These are phyloP conservation scores for Pelargonium australe DNA, from an alignment of 441 rosid genomes.

Conservation along the genomic window DNA sequence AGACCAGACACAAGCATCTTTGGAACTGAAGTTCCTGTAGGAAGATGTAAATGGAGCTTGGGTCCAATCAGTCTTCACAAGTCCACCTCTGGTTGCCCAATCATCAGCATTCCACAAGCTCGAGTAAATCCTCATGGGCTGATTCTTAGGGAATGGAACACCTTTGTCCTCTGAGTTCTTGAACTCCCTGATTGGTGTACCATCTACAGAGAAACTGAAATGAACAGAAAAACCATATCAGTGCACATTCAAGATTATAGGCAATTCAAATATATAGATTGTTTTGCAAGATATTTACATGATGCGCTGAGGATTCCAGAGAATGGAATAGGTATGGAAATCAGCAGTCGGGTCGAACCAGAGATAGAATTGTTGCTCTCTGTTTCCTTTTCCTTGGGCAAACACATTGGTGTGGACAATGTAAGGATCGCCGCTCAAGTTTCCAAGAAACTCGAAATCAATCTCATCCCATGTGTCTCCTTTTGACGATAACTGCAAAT, in stretches of 20 bases:
- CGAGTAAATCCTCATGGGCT: constrained; percentile 29
- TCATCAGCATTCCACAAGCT: constrained; percentile 42
- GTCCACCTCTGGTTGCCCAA: constrained; percentile 46
- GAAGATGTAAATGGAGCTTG: constrained; percentile 30
- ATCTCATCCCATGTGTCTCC: constrained; percentile 25
- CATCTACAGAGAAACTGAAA: constrained; percentile 23
- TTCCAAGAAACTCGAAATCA: constrained; percentile 24
- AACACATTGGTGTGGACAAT: constrained; percentile 22
- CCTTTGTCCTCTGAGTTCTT: constrained; percentile 29
- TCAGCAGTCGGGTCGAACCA: constrained; percentile 26
- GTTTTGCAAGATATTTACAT: constrained; percentile 4
- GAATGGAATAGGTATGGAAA: constrained; percentile 24
- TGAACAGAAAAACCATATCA: background rate
- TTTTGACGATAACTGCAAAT: constrained; percentile 17
- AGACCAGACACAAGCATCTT: constrained; percentile 23
- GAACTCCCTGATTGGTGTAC: constrained; percentile 25
- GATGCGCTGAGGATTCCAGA: constrained; percentile 26
- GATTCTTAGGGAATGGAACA: constrained; percentile 25
- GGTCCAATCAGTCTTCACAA: constrained; percentile 32
- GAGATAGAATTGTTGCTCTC: constrained; percentile 23
- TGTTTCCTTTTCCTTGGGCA: constrained; percentile 19
- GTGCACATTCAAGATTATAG: background rate
- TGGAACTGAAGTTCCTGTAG: constrained; percentile 24
- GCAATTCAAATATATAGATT: background rate
- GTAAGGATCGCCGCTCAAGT: constrained; percentile 23